Base-by-base conservation (phyloP, 2,329 filamentous ascomycete species). In the Fonsecaea pedrosoi region DNA sequence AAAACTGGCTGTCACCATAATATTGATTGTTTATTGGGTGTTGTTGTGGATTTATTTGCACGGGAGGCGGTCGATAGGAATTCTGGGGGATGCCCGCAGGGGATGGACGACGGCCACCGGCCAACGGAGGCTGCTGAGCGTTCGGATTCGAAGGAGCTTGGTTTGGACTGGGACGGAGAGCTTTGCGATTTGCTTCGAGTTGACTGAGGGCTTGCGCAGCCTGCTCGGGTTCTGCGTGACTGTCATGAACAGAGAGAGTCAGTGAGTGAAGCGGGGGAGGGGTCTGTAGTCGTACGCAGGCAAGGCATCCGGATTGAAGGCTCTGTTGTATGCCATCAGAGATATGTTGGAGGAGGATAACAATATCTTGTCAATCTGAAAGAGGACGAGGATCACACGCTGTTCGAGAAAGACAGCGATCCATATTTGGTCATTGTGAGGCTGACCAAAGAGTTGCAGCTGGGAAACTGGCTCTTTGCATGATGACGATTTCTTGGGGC, bases 221-320 rank as follows among this genome's bases (percentile, higher is more conserved):
- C 80, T 83, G 72, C 72, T 92, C 90, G 53, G 91, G 90, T 80
- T 93, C 90, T 68, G 90, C 90, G 77, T 92, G 91, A 74, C 88
- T 90, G 74, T 71, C 56, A 25, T 60, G 63, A 12, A 57, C 37
- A 56, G 38, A 30, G 67, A 12, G 32, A 21, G 67, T 58, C 37
- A 57, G 32, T 54, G 58, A 35, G 68, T 59, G 69, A 66, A 25
- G 64, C 48, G 54, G 42, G 50, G 13, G 56, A 48, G 57, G 60
- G 50, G 64, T 57, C 7, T 12, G 42, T 35, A 35, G 63, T 81
- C 90, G 82, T 85, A 95, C 91, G 92, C 92, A 77, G 94, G 94
- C 71, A 99, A 88, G 77, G 93, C 92, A 83, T 99, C 94, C 38
- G 94, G 94, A 79, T 99, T 96, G 83, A 93, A 95, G 64, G 90